These are phyloP conservation scores for Crithidia sp. DNA, from an alignment of 208 protist species.

Conservation along the genomic window DNA sequence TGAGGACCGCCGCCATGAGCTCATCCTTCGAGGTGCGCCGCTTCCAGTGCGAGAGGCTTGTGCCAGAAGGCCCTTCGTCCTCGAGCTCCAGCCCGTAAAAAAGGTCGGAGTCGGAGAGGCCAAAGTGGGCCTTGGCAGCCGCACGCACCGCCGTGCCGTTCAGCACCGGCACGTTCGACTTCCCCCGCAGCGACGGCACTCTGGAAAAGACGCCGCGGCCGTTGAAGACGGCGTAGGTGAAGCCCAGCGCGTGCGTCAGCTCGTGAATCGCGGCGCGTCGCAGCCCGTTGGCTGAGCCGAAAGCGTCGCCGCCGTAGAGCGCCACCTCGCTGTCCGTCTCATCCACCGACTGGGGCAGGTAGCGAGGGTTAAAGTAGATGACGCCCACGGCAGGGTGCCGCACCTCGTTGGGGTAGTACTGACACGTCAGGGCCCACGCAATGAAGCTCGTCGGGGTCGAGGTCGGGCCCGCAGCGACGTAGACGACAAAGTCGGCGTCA, in stretches of 20 bases:
- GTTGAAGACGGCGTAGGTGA: constrained; percentile 33
- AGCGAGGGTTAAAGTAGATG: constrained; percentile 36
- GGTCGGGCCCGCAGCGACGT: constrained; percentile 56
- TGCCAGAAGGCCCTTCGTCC: constrained; percentile 58
- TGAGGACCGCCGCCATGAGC: constrained; percentile 64
- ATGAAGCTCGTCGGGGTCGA: constrained; percentile 6
- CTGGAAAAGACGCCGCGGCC: constrained; percentile 11
- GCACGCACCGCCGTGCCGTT: constrained; percentile 37
- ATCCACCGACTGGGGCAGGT: constrained; percentile 5
- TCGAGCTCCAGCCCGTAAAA: constrained; percentile 78
- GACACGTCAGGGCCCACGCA: constrained; percentile 61
- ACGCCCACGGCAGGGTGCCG: constrained; percentile 47
- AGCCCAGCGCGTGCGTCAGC: constrained; percentile 87
- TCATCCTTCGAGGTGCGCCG: constrained; percentile 78
- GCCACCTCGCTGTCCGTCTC: constrained; percentile 2
- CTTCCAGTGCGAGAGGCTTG: constrained; percentile 88
- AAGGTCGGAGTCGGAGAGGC: constrained; percentile 28
- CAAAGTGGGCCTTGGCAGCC: constrained; percentile 58
- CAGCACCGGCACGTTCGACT: constrained; percentile 35
- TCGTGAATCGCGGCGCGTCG: constrained; percentile 65
- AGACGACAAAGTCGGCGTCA: constrained; percentile 67
- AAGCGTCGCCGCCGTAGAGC: constrained; percentile 10
- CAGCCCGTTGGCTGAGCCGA: background rate
- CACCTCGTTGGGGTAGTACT: constrained; percentile 9
- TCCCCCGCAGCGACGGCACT: constrained; percentile 37